Percentiles rank a stretch among this genome's conserved stretches.
These are phyloP conservation scores for Trypanosoma boissoni DNA, from an alignment of 208 protist genomes.

Conservation along the genomic window DNA sequence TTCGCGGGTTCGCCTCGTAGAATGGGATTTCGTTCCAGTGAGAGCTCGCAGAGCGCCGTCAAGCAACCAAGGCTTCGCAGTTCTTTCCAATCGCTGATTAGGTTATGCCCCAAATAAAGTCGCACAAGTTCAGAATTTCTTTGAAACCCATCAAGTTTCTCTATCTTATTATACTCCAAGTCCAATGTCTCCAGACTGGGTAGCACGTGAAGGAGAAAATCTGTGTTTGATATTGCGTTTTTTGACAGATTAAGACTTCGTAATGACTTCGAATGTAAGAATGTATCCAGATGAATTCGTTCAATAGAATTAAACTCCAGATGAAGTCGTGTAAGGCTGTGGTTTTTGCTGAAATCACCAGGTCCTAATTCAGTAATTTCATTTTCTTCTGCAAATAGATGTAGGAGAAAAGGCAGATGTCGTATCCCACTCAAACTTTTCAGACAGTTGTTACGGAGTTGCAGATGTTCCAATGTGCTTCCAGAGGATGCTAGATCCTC, in stretches of 20 bases:
- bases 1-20: background rate
- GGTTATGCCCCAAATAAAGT: conserved; percentile 44
- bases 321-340: conserved; percentile 43
- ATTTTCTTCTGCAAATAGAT: conserved; percentile 52
- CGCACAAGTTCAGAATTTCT: conserved; percentile 29
- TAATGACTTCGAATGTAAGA: conserved; percentile 37
- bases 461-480: conserved; percentile 50
- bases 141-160: conserved; percentile 32
- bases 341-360: conserved; percentile 25
- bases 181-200: conserved; percentile 50
- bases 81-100: conserved; percentile 32
- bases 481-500: conserved; percentile 30
- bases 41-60: conserved; percentile 31
- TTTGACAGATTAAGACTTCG: conserved; percentile 55
- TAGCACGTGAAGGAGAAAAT: conserved; percentile 47
- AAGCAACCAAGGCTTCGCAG: conserved; percentile 26
- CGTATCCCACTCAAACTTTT: conserved; percentile 47
- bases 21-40: conserved; percentile 44
- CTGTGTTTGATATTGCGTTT: conserved; percentile 40
- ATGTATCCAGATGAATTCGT: conserved; percentile 45
- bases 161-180: conserved; percentile 55
- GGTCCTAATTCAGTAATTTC: conserved; percentile 30
- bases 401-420: conserved; percentile 53
- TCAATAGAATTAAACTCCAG: conserved; percentile 44
- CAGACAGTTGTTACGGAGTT: conserved; percentile 61